Conservation (phyloP, 2,329 filamentous ascomycete species). For the Phialophora macrospora region DNA sequence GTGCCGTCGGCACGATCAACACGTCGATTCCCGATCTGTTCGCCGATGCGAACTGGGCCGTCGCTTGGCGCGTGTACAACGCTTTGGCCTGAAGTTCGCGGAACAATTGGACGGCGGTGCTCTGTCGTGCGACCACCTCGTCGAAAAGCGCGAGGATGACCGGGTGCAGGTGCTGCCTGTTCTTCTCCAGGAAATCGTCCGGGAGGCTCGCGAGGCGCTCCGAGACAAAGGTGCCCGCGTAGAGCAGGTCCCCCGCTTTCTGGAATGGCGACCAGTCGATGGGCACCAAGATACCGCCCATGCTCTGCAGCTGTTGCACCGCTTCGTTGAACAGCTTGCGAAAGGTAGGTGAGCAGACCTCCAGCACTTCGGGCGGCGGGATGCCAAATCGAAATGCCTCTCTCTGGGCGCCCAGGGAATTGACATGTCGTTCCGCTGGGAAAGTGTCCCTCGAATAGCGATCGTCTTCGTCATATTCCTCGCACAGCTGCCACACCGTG, state of each 20-base stretch:
- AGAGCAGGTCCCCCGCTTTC: slow-evolving; percentile 59
- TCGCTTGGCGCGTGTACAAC: slow-evolving; percentile 39
- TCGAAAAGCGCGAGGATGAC: slow-evolving; percentile 55
- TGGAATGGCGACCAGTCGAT: slow-evolving; percentile 59
- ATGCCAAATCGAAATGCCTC: slow-evolving; percentile 56
- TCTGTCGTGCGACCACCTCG: slow-evolving; percentile 46
- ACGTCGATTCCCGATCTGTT: slow-evolving; percentile 48
- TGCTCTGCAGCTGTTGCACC: slow-evolving; percentile 46
- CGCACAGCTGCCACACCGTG: slow-evolving; percentile 55
- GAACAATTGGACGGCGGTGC: slow-evolving; percentile 56
- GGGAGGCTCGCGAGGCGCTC: slow-evolving; percentile 58
- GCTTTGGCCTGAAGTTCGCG: slow-evolving; percentile 55
- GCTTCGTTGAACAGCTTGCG: slow-evolving; percentile 52
- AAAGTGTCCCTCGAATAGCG: slow-evolving; percentile 55
- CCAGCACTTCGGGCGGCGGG: slow-evolving; percentile 53
- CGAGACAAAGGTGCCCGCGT: slow-evolving; percentile 62
- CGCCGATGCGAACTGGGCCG: slow-evolving; percentile 26
- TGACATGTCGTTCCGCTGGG: slow-evolving; percentile 39
- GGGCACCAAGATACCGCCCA: slow-evolving; percentile 51
- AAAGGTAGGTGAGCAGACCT: slow-evolving; percentile 50
- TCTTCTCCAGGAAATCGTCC: slow-evolving; percentile 46
- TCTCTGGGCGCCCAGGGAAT: slow-evolving; percentile 43
- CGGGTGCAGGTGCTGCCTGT: slow-evolving; percentile 54
- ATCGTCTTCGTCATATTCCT: slow-evolving; percentile 57
- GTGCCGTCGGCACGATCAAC: slow-evolving; percentile 62